These are phyloP conservation scores for Ogataea philodendri DNA, from an alignment of 805 yeast genomes.

Conservation along the genomic window DNA sequence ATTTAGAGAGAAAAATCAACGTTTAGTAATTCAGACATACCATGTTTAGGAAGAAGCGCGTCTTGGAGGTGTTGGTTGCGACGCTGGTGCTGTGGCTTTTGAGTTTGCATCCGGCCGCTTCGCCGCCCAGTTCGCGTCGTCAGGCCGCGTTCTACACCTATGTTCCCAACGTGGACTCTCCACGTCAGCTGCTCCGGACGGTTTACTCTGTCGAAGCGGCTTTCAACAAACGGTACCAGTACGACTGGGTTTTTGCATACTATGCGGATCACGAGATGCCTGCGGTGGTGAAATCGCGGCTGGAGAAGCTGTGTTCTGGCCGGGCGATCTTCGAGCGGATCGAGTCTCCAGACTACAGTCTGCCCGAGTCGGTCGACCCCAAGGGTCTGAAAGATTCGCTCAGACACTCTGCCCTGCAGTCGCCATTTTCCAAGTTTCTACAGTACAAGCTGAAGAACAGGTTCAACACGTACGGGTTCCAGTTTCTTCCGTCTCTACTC, in stretches of 20 bases:
- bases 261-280: constrained; percentile 62
- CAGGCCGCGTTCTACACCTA: constrained; percentile 28
- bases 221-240: constrained; percentile 69
- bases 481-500: constrained; percentile 41
- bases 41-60: constrained; percentile 3
- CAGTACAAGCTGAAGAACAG: constrained; percentile 50
- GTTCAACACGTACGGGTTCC: constrained; percentile 51
- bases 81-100: constrained; percentile 1
- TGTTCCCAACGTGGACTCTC: constrained; percentile 18
- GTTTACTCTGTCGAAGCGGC: constrained; percentile 70
- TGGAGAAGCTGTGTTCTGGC: constrained; percentile 67
- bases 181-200: constrained; percentile 19
- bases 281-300: constrained; percentile 60
- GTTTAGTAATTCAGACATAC: constrained; percentile 1
- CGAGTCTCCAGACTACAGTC: constrained; percentile 49
- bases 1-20: no score
- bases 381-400: constrained; percentile 47
- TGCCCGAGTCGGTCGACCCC: constrained; percentile 66
- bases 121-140: background rate
- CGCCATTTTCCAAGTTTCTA: constrained; percentile 35
- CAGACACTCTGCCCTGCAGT: constrained; percentile 32
- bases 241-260: constrained; percentile 83
- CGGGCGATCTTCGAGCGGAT: constrained; percentile 65
- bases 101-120: background rate
- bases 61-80: background rate